A percentile compares a stretch with the other conserved stretches of the same genome.
Evolutionary conservation across 2,329 filamentous ascomycete species (phyloP).

Genomic region (Akanthomyces uredinophilus): DNA sequence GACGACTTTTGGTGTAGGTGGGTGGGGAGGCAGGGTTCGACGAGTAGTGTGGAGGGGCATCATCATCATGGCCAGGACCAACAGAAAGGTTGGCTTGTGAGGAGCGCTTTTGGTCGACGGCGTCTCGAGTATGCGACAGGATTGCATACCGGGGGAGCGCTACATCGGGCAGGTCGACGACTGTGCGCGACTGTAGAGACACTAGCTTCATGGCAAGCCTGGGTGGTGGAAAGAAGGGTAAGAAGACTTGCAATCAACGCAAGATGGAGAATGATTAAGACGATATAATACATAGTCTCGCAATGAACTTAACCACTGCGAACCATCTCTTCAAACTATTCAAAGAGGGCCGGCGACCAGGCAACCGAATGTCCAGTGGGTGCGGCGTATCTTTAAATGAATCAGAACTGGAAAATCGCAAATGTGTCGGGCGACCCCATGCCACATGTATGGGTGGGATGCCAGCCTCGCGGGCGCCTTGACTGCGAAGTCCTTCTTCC

Average conservation of each 20-base stretch:
- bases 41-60: neutral
- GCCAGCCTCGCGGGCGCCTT: no score
- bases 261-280: neutral
- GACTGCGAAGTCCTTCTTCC: no score
- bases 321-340: no score
- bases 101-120: neutral
- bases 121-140: neutral
- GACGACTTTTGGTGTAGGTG: neutral
- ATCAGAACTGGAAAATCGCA: no score
- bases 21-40: neutral
- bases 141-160: neutral
- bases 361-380: neutral
- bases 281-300: conserved; percentile 6
- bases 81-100: neutral
- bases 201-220: conserved; percentile 8
- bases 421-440: no score
- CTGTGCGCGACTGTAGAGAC: neutral
- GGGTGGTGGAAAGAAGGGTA: neutral
- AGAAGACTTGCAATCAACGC: conserved; percentile 3
- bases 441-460: no score
- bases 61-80: neutral
- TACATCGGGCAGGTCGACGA: conserved; percentile 1
- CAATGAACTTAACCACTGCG: conserved; percentile 4
- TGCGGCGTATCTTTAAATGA: no score
- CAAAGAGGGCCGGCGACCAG: neutral